phyloP scores from a whole-genome alignment of 352 stramenopile species.

The Phytophthora kernoviae region DNA sequence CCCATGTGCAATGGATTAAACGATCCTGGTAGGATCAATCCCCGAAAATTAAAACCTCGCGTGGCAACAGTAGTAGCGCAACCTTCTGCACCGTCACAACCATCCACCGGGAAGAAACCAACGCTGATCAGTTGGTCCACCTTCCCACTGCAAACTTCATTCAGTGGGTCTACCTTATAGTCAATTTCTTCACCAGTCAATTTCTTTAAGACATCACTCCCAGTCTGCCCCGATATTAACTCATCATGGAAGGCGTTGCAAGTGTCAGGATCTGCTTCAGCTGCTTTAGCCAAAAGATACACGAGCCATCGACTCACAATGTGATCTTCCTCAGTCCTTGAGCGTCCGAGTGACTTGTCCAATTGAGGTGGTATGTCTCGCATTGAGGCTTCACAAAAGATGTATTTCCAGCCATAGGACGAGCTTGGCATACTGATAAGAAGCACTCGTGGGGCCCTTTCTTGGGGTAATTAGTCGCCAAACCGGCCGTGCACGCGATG shows the following conservation, averaged over 20 bases:
- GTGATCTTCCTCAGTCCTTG: conserved; percentile 68
- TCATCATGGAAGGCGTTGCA: conserved; percentile 39
- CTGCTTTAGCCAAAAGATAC: conserved; percentile 60
- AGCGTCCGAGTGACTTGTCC: conserved; percentile 62
- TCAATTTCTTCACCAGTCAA: conserved; percentile 9
- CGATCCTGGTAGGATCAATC: conserved; percentile 72
- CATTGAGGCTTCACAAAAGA: conserved; percentile 33
- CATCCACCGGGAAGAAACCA: conserved; percentile 43
- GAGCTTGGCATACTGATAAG: conserved; percentile 56
- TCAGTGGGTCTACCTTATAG: conserved; percentile 24
- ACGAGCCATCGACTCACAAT: conserved; percentile 74
- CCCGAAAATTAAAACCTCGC: conserved; percentile 52
- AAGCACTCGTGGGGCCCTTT: conserved; percentile 73
- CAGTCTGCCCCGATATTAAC: conserved; percentile 34
- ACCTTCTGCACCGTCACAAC: neutral
- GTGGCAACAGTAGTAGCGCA: conserved; percentile 19
- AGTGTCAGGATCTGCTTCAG: conserved; percentile 33
- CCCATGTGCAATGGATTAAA: conserved; percentile 87
- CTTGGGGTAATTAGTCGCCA: conserved; percentile 69
- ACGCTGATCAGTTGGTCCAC: conserved; percentile 40
- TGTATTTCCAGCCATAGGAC: conserved; percentile 1
- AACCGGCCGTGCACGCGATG: conserved; percentile 72
- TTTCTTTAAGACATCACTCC: conserved; percentile 31
- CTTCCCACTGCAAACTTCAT: conserved; percentile 32
- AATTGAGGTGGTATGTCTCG: conserved; percentile 62